These are phyloP conservation scores for Bigelowiella natans DNA, from an alignment of 78 protist species.

Conservation along the genomic window DNA sequence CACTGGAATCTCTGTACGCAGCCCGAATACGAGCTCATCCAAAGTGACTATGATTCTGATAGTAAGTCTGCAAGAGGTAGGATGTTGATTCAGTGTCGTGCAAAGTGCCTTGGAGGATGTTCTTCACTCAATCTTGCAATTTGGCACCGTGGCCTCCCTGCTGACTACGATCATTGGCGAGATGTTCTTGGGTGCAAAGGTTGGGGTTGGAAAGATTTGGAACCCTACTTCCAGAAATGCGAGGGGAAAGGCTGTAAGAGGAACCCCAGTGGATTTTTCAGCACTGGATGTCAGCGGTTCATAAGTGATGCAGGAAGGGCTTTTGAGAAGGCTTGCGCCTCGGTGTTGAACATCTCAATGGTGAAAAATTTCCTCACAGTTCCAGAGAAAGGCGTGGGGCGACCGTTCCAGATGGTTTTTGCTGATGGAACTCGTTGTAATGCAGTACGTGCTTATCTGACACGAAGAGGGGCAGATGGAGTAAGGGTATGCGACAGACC, in stretches of 20 bases:
- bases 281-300: not conserved
- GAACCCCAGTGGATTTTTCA: not conserved
- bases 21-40: not conserved
- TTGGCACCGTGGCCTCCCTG: constrained; percentile 15
- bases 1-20: not conserved
- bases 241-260: not conserved
- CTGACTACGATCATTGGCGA: constrained; percentile 17
- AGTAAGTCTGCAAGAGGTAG: not conserved
- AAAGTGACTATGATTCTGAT: too few relatives aligned
- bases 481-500: not conserved
- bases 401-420: not conserved
- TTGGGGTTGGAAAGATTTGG: constrained; percentile 1
- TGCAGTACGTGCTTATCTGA: not conserved
- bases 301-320: not conserved
- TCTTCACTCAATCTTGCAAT: not conserved
- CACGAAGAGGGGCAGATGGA: not conserved
- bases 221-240: not conserved
- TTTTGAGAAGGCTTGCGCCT: not conserved
- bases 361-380: not conserved
- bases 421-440: not conserved
- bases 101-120: constrained; percentile 21
- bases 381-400: not conserved
- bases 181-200: not conserved
- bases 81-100: constrained; percentile 4
- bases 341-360: not conserved